Conservation (phyloP, 768 basidiomycete species). For the Hysterangium stoloniferum region DNA sequence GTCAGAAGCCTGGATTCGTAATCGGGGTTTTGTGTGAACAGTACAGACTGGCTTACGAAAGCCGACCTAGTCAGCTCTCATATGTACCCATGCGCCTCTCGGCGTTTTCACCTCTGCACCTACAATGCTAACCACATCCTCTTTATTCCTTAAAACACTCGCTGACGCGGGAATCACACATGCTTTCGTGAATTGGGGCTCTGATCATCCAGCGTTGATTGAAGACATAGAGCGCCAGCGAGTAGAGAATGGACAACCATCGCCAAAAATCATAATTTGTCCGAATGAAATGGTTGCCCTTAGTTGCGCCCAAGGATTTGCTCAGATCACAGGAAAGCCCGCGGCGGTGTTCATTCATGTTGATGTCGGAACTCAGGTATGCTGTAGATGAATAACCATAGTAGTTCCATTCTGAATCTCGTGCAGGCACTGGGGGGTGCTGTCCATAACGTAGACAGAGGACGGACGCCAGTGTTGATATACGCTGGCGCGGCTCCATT, state of each 20-base stretch:
- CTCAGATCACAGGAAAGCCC: slow-evolving; percentile 54
- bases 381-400: slow-evolving; percentile 10
- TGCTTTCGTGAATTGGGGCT: slow-evolving; percentile 71
- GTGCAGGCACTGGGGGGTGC: slow-evolving; percentile 58
- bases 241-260: slow-evolving; percentile 25
- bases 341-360: slow-evolving; percentile 72
- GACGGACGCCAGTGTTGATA: slow-evolving; percentile 55
- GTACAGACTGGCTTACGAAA: no score
- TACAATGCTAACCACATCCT: slow-evolving; percentile 48
- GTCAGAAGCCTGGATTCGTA: no score
- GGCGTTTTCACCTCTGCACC: no score
- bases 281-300: slow-evolving; percentile 75
- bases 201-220: slow-evolving; percentile 64
- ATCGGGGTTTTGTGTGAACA: no score
- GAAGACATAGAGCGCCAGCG: slow-evolving; percentile 61
- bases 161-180: slow-evolving; percentile 53
- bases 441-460: slow-evolving; percentile 61
- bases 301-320: slow-evolving; percentile 65
- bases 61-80: no score
- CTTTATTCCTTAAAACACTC: slow-evolving; percentile 51
- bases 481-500: slow-evolving; percentile 67
- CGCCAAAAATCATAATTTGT: slow-evolving; percentile 52
- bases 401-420: neutral
- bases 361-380: slow-evolving; percentile 60
- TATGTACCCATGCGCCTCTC: no score